phyloP scores from a whole-genome alignment of 2,329 filamentous ascomycete genomes.

The Lecanosticta acicola region DNA sequence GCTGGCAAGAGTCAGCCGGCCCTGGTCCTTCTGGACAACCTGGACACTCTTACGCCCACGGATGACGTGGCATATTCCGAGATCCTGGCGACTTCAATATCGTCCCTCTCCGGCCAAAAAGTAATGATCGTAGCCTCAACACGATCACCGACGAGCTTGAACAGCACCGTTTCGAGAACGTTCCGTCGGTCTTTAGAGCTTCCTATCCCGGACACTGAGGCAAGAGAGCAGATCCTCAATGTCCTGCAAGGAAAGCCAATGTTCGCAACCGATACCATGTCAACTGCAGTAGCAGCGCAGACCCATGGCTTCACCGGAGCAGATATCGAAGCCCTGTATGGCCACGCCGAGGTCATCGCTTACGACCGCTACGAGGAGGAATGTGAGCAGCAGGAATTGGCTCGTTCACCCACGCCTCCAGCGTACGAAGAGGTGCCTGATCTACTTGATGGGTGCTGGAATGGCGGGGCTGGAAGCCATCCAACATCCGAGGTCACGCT shows the following conservation, averaged over 20 bases:
- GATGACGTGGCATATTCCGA: conserved; percentile 40
- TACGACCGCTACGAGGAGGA: conserved; percentile 32
- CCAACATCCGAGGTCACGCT: background rate
- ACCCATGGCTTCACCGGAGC: conserved; percentile 83
- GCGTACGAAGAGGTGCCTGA: conserved; percentile 9
- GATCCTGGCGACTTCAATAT: conserved; percentile 49
- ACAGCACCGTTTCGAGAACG: conserved; percentile 59
- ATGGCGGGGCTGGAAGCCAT: background rate
- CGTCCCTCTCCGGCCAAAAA: conserved; percentile 25
- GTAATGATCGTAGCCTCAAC: conserved; percentile 73
- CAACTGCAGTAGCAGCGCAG: conserved; percentile 60
- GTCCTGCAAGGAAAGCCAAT: conserved; percentile 50
- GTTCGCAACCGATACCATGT: conserved; percentile 44
- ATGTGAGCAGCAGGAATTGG: conserved; percentile 15
- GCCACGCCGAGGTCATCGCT: conserved; percentile 45
- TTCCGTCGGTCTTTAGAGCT: conserved; percentile 66
- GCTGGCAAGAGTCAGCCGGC: conserved; percentile 66
- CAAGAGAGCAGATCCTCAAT: conserved; percentile 68
- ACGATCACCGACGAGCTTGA: conserved; percentile 66
- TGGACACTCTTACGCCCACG: conserved; percentile 64
- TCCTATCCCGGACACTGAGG: conserved; percentile 65
- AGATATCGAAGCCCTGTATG: conserved; percentile 64
- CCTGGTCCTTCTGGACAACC: conserved; percentile 70
- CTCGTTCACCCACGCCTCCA: conserved; percentile 14
- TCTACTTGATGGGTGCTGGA: background rate